phyloP scores from a whole-genome alignment of 768 basidiomycete genomes.

The Pulveroboletus ravenelii region DNA sequence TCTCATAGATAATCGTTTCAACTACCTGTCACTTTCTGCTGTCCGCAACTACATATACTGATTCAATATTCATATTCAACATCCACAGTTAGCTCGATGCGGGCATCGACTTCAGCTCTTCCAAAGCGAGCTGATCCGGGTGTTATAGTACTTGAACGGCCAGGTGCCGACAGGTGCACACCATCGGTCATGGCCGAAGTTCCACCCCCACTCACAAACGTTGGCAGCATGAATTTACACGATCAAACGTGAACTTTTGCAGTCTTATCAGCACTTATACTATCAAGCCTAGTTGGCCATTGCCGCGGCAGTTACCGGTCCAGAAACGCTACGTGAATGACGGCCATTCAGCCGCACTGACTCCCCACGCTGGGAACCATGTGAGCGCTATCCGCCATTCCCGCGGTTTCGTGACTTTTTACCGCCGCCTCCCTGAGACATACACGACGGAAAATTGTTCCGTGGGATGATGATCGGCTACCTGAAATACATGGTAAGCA shows the following conservation, averaged over 20 bases:
- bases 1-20: neutral
- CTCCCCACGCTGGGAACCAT: no score
- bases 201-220: neutral
- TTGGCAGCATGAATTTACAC: neutral
- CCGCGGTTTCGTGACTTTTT: neutral
- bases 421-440: no score
- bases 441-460: neutral
- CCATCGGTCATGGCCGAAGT: neutral
- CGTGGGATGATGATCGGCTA: neutral
- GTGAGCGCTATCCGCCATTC: neutral
- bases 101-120: neutral
- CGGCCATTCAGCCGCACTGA: no score
- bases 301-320: no score
- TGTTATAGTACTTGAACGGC: neutral
- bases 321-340: no score
- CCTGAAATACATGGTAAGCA: neutral
- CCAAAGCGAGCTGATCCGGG: neutral
- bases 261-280: no score
- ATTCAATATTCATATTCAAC: no score
- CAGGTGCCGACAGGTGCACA: neutral
- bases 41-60: no score
- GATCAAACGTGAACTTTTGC: neutral
- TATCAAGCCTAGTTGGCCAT: no score
- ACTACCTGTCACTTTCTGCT: neutral
- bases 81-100: neutral